These are phyloP conservation scores for Claviceps lovelessii DNA, from an alignment of 2,329 filamentous ascomycete species.

Conservation along the genomic window DNA sequence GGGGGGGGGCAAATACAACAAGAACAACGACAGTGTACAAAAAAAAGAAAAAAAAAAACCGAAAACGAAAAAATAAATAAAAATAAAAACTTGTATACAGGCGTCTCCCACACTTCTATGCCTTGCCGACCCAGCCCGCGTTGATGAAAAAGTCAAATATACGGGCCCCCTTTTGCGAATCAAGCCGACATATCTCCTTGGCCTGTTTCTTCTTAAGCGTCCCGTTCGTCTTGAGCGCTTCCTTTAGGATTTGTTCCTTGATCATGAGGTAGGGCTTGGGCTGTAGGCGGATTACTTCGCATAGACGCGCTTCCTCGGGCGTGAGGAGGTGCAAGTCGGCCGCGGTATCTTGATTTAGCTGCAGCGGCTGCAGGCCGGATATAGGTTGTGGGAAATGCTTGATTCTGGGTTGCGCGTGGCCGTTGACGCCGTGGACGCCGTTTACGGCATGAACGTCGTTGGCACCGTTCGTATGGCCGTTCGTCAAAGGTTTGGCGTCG, in stretches of 20 bases:
- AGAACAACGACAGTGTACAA: neutral
- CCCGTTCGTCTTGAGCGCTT: constrained; percentile 79
- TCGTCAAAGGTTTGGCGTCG: constrained; percentile 37
- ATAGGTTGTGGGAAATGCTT: constrained; percentile 42
- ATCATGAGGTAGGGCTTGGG: constrained; percentile 92
- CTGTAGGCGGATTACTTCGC: constrained; percentile 68
- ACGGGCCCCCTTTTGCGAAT: constrained; percentile 68
- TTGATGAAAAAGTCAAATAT: constrained; percentile 94
- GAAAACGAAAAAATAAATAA: too few species aligned
- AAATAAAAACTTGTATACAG: neutral
- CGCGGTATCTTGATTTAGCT: constrained; percentile 59
- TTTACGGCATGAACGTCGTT: neutral
- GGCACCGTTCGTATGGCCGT: constrained; percentile 35
- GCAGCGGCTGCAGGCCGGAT: constrained; percentile 47
- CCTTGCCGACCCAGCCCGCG: constrained; percentile 81
- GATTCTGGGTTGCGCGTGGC: constrained; percentile 25
- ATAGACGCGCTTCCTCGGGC: constrained; percentile 72
- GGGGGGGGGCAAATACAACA: neutral
- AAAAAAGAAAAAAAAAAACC: neutral
- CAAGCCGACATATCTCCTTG: constrained; percentile 69
- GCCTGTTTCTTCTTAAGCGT: constrained; percentile 87
- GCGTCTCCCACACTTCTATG: constrained; percentile 24
- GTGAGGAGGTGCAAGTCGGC: constrained; percentile 77
- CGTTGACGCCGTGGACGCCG: constrained; percentile 10
- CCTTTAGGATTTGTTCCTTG: constrained; percentile 83